phyloP scores from a whole-genome alignment of 1,284 basidiomycete genomes.

The Agroathelia rolfsii region DNA sequence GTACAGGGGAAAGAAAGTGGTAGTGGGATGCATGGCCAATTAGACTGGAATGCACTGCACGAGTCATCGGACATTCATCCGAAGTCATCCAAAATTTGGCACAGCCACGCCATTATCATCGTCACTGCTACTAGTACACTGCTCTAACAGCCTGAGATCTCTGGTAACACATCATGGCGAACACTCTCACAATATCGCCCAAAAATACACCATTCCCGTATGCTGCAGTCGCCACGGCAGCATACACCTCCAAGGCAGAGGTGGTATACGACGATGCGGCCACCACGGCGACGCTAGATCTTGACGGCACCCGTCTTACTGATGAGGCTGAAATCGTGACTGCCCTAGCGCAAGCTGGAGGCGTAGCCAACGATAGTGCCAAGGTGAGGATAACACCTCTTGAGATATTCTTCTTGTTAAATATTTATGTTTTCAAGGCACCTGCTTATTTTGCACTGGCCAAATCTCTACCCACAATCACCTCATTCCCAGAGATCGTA shows the following conservation, averaged over 20 bases:
- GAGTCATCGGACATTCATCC: no score
- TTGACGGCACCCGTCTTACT: slow-evolving; percentile 43
- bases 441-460: slow-evolving; percentile 44
- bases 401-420: no score
- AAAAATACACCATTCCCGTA: slow-evolving; percentile 64
- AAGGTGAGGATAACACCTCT: slow-evolving; percentile 45
- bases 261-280: slow-evolving; percentile 48
- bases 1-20: slow-evolving; percentile 9
- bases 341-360: slow-evolving; percentile 48
- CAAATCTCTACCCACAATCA: slow-evolving; percentile 41
- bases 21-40: slow-evolving; percentile 10
- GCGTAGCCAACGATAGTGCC: slow-evolving; percentile 46
- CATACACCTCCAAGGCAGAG: slow-evolving; percentile 47
- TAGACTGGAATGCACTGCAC: no score
- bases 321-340: slow-evolving; percentile 58
- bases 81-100: no score
- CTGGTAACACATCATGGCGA: slow-evolving; percentile 31
- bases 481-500: slow-evolving; percentile 61
- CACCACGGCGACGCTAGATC: slow-evolving; percentile 32
- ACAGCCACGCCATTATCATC: no score
- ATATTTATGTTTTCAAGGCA: no score
- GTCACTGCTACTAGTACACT: slow-evolving; percentile 5
- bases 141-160: not conserved
- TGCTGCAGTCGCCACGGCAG: slow-evolving; percentile 52
- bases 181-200: slow-evolving; percentile 50